These are phyloP conservation scores for Spergularia azorica DNA, from an alignment of 179 eudicot species.

Conservation along the genomic window DNA sequence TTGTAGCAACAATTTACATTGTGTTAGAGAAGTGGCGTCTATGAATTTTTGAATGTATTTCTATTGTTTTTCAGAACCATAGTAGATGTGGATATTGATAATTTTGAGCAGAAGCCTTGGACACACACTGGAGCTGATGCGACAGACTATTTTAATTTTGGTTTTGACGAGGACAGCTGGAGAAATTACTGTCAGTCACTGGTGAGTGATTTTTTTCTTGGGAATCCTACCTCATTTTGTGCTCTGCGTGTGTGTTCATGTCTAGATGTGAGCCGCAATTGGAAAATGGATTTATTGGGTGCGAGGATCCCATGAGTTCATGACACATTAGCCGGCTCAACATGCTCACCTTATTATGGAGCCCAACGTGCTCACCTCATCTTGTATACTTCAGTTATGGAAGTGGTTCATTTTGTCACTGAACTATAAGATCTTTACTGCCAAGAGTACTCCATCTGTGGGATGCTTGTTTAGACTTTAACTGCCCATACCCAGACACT, in stretches of 20 bases:
- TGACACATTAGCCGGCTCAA: not conserved
- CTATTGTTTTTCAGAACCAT: slow-evolving; percentile 48
- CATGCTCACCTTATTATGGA: too few species aligned
- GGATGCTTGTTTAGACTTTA: slow-evolving; percentile 3
- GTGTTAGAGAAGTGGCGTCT: too few species aligned
- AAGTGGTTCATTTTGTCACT: not conserved
- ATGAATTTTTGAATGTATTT: not conserved
- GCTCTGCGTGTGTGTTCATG: not conserved
- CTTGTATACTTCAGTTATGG: not conserved
- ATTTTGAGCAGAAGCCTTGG: slow-evolving; percentile 57
- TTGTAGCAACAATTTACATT: too few species aligned
- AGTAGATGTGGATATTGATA: slow-evolving; percentile 53
- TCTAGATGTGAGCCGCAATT: not conserved
- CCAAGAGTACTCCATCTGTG: not conserved
- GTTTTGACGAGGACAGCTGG: slow-evolving; percentile 63
- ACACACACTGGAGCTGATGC: slow-evolving; percentile 47
- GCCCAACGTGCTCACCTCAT: not conserved
- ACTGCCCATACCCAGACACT: too few species aligned
- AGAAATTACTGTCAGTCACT: slow-evolving; percentile 51
- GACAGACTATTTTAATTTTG: slow-evolving; percentile 67
- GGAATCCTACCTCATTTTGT: too few species aligned
- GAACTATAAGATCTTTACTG: not conserved
- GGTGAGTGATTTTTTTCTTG: slow-evolving; percentile 34
- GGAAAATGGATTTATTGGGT: not conserved
- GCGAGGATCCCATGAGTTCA: not conserved